Evolutionary conservation across 805 yeast species (phyloP).

Genomic region (Starmerella apicola): DNA sequence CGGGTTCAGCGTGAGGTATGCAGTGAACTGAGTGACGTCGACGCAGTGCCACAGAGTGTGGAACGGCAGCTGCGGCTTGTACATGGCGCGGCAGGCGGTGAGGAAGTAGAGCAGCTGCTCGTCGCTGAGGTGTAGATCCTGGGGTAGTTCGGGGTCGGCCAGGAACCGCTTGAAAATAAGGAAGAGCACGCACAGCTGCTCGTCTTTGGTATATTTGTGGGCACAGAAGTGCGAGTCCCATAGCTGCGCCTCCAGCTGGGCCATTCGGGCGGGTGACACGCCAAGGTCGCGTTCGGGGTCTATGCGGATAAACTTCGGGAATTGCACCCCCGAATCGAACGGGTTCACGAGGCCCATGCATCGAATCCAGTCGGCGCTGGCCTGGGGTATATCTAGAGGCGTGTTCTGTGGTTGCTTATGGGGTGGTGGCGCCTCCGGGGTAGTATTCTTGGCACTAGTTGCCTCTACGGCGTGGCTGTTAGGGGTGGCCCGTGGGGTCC

Average conservation of each 20-base stretch:
- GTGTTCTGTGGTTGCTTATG: no score
- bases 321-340: slow-evolving; percentile 8
- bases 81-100: slow-evolving; percentile 60
- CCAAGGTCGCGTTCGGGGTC: slow-evolving; percentile 10
- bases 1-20: neutral
- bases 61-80: slow-evolving; percentile 76
- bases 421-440: neutral
- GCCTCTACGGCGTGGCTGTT: no score
- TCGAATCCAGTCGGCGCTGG: neutral
- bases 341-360: slow-evolving; percentile 7
- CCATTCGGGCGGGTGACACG: slow-evolving; percentile 1
- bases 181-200: slow-evolving; percentile 48
- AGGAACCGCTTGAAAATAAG: slow-evolving; percentile 39
- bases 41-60: slow-evolving; percentile 94
- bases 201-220: slow-evolving; percentile 51
- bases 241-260: slow-evolving; percentile 5
- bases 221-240: slow-evolving; percentile 57
- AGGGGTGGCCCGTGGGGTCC: no score
- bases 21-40: slow-evolving; percentile 73
- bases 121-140: slow-evolving; percentile 22
- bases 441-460: neutral
- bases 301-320: slow-evolving; percentile 5
- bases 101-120: slow-evolving; percentile 48
- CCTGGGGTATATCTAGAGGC: neutral
- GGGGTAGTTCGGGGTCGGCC: slow-evolving; percentile 16